phyloP scores from a whole-genome alignment of 2,329 filamentous ascomycete genomes.

The Nakataea oryzae region DNA sequence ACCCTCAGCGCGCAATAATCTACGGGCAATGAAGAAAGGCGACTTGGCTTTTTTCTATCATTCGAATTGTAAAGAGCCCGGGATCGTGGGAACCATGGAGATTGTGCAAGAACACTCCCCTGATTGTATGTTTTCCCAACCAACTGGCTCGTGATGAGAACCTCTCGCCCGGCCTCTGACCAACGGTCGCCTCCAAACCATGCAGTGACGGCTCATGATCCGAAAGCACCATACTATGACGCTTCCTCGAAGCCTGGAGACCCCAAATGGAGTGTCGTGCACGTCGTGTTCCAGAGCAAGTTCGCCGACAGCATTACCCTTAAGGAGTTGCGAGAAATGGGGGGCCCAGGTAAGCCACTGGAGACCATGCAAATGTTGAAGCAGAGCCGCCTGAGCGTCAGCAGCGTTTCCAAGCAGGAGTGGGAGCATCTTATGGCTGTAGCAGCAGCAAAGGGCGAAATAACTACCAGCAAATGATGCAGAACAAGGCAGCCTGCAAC shows the following conservation, averaged over 20 bases:
- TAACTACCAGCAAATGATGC: background rate
- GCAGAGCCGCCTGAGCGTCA: constrained; percentile 74
- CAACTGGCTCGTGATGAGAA: background rate
- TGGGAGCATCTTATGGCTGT: constrained; percentile 53
- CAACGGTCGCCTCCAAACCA: background rate
- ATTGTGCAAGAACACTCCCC: constrained; percentile 76
- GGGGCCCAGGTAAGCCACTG: constrained; percentile 41
- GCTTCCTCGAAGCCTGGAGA: constrained; percentile 57
- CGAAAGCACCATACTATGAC: constrained; percentile 73
- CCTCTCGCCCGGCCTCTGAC: background rate
- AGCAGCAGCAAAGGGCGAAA: constrained; percentile 26
- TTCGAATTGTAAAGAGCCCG: constrained; percentile 82
- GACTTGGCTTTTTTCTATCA: constrained; percentile 97
- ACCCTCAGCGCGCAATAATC: constrained; percentile 65
- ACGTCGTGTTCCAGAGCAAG: constrained; percentile 79
- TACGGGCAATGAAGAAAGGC: constrained; percentile 81
- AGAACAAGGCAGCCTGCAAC: too few species aligned
- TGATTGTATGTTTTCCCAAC: constrained; percentile 49
- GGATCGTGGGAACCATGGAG: constrained; percentile 80
- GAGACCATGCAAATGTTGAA: constrained; percentile 76
- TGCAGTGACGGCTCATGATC: constrained; percentile 59
- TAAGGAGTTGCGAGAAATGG: constrained; percentile 58
- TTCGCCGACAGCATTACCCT: constrained; percentile 63
- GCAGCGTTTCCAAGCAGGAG: constrained; percentile 51
- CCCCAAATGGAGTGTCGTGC: constrained; percentile 80